These are phyloP conservation scores for Stagonosporopsis chrysanthemi DNA, from an alignment of 2,329 filamentous ascomycete genomes.

Conservation along the genomic window DNA sequence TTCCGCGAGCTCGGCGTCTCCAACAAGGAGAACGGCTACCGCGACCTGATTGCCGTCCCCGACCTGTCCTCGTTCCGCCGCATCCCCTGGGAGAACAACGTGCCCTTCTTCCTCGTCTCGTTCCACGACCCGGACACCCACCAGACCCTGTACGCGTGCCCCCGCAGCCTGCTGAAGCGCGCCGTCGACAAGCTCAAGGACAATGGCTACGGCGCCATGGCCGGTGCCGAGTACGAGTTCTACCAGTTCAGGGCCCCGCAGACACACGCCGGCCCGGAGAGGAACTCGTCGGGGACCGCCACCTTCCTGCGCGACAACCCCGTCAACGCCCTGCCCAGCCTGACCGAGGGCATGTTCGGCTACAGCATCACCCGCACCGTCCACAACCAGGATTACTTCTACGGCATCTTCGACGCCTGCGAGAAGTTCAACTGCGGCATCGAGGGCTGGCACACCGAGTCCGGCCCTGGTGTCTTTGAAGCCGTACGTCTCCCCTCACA, in stretches of 20 bases:
- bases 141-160: conserved; percentile 76
- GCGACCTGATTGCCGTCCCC: conserved; percentile 81
- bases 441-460: conserved; percentile 96
- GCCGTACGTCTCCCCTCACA: conserved; percentile 62
- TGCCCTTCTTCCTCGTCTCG: conserved; percentile 84
- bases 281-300: conserved; percentile 73
- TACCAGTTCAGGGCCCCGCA: conserved; percentile 82
- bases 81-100: conserved; percentile 89
- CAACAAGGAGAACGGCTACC: conserved; percentile 90
- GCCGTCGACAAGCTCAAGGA: conserved; percentile 71
- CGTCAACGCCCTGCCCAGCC: conserved; percentile 73
- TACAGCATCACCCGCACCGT: conserved; percentile 88
- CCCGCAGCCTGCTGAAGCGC: conserved; percentile 75
- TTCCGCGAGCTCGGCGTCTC: conserved; percentile 84
- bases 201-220: conserved; percentile 82
- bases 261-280: conserved; percentile 58
- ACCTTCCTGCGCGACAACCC: conserved; percentile 77
- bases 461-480: conserved; percentile 92
- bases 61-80: conserved; percentile 80
- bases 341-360: conserved; percentile 96
- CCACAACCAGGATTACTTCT: conserved; percentile 93
- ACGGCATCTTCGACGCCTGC: conserved; percentile 83
- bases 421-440: conserved; percentile 79
- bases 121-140: conserved; percentile 83
- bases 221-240: conserved; percentile 95